Conservation (phyloP, 345 rosid genomes). For the Moricandia arvensis region DNA sequence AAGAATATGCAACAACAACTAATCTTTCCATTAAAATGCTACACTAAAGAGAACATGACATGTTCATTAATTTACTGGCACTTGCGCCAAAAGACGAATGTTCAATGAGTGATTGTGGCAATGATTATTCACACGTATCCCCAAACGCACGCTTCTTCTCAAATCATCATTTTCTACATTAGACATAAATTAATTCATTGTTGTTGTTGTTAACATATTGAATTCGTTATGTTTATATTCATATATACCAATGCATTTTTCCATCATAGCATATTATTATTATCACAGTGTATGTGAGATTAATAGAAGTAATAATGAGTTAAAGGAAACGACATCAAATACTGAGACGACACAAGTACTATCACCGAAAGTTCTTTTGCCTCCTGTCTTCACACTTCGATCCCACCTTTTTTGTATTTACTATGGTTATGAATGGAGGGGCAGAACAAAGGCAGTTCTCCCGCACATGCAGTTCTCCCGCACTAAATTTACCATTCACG, state of each 20-base stretch:
- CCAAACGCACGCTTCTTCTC: slow-evolving; percentile 41
- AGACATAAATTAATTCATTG: not conserved
- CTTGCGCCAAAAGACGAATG: slow-evolving; percentile 18
- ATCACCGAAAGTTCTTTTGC: slow-evolving; percentile 34
- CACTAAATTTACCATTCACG: no score
- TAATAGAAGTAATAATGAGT: slow-evolving; percentile 12
- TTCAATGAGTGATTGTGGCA: slow-evolving; percentile 33
- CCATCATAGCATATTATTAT: not conserved
- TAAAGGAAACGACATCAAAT: slow-evolving; percentile 16
- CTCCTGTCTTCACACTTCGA: slow-evolving; percentile 22
- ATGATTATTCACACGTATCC: slow-evolving; percentile 39
- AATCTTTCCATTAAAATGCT: not conserved
- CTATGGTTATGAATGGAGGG: no score
- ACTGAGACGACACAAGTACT: slow-evolving; percentile 26
- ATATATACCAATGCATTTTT: slow-evolving; percentile 13
- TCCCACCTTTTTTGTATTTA: not conserved
- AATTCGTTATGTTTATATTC: not conserved
- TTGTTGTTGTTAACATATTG: not conserved
- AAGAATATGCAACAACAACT: not conserved
- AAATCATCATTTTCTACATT: slow-evolving; percentile 20
- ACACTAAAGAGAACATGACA: not conserved
- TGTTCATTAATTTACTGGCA: slow-evolving; percentile 10
- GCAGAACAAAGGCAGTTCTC: no score
- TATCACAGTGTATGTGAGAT: not conserved
- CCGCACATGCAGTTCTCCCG: no score